Conservation (phyloP, 139 green algal species). For the Picochlorum costavermella region DNA sequence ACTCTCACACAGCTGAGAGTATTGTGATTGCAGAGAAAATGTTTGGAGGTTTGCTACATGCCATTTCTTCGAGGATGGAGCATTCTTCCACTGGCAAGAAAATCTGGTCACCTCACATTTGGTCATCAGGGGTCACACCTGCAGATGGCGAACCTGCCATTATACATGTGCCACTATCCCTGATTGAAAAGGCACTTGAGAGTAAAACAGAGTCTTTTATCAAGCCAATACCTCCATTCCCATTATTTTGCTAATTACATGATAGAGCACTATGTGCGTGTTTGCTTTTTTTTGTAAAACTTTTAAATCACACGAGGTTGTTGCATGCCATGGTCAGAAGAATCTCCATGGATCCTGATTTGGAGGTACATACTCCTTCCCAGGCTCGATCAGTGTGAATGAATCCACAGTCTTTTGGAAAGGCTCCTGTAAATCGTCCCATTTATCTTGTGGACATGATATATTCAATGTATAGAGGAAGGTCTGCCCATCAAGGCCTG, state of each 20-base stretch:
- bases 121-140: background rate
- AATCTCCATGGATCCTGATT: conserved; percentile 71
- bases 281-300: background rate
- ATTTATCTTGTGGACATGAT: conserved; percentile 53
- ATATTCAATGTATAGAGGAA: conserved; percentile 83
- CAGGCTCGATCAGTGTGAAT: conserved; percentile 34
- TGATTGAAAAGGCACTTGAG: background rate
- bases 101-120: conserved; percentile 1
- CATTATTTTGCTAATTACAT: background rate
- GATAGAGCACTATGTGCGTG: background rate
- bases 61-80: background rate
- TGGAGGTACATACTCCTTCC: conserved; percentile 51
- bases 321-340: conserved; percentile 35
- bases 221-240: background rate
- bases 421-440: conserved; percentile 12
- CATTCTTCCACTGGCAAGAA: background rate
- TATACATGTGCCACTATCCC: background rate
- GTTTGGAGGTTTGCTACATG: conserved; percentile 3
- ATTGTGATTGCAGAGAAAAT: conserved; percentile 1
- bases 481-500: conserved; percentile 37
- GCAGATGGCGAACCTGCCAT: background rate
- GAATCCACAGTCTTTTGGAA: conserved; percentile 28
- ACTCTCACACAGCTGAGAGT: background rate
- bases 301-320: background rate
- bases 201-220: background rate